A percentile compares a stretch with the other conserved stretches of the same genome.
phyloP scores from a whole-genome alignment of 2,329 filamentous ascomycete species.

The Cordyceps militaris region DNA sequence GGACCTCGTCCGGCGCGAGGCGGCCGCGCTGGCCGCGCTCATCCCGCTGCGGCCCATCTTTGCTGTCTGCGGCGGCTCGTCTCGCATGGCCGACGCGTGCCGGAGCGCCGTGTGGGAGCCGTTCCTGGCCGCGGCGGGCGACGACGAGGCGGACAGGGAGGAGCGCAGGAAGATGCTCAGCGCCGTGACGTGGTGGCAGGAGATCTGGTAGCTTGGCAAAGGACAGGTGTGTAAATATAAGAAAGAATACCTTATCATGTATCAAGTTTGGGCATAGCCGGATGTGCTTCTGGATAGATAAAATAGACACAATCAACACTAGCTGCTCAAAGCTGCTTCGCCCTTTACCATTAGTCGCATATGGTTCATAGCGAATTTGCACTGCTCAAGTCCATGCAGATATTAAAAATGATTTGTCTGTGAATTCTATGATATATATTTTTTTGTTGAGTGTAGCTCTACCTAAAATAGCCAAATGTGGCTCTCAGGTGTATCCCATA shows the following conservation, averaged over 20 bases:
- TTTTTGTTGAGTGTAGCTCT: not conserved
- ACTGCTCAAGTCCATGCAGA: not conserved
- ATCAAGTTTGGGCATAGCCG: not conserved
- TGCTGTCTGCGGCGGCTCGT: slow-evolving; percentile 49
- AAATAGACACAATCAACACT: no score
- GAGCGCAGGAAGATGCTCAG: slow-evolving; percentile 32
- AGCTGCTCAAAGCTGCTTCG: no score
- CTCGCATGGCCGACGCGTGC: slow-evolving; percentile 51
- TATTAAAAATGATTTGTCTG: not conserved
- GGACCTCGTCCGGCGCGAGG: slow-evolving; percentile 42
- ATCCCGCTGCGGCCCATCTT: slow-evolving; percentile 39
- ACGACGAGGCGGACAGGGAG: slow-evolving; percentile 27
- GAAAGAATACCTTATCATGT: no score
- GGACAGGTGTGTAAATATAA: not conserved
- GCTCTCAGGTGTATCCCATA: no score
- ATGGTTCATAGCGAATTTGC: no score
- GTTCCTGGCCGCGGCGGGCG: slow-evolving; percentile 30
- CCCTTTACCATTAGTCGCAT: no score
- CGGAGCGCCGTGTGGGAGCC: slow-evolving; percentile 44
- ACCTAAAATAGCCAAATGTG: not conserved
- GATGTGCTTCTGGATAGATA: not conserved
- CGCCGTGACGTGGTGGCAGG: slow-evolving; percentile 45
- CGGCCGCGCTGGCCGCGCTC: slow-evolving; percentile 23
- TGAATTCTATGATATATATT: not conserved
- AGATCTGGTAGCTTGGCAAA: slow-evolving; percentile 43